These are phyloP conservation scores for Aspergillus nanangensis DNA, from an alignment of 495 filamentous ascomycete genomes.

Conservation along the genomic window DNA sequence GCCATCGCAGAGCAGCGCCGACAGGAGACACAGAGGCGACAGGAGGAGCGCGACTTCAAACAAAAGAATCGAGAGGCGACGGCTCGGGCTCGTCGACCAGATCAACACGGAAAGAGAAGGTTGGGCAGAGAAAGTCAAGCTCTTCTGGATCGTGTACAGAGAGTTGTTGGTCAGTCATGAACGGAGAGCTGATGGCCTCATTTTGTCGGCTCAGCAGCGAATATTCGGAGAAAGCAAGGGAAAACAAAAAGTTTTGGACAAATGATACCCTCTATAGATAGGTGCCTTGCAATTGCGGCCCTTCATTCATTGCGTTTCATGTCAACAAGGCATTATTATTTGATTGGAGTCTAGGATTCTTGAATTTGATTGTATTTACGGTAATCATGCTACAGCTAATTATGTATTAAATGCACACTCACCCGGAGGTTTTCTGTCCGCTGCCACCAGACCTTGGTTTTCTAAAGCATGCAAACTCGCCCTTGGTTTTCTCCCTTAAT, in stretches of 20 bases:
- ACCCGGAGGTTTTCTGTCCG: constrained; percentile 16
- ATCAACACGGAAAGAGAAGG: constrained; percentile 75
- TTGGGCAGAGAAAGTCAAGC: constrained; percentile 82
- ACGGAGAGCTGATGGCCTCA: background rate
- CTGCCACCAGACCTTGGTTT: constrained; percentile 36
- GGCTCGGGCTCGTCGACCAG: constrained; percentile 70
- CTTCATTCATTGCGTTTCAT: no score
- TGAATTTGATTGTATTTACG: background rate
- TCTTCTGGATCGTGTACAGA: constrained; percentile 75
- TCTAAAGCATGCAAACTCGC: constrained; percentile 80
- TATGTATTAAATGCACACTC: no score
- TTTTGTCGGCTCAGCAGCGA: no score
- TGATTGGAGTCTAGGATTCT: no score
- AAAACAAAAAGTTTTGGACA: constrained; percentile 9
- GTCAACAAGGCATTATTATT: no score
- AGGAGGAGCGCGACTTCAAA: constrained; percentile 51
- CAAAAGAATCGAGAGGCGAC: constrained; percentile 64
- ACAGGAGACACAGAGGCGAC: constrained; percentile 58
- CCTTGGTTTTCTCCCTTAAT: constrained; percentile 74
- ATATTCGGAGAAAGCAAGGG: no score
- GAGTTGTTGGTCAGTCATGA: constrained; percentile 49
- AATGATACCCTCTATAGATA: constrained; percentile 23
- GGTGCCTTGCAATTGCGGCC: no score
- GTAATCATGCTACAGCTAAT: background rate
- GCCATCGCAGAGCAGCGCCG: constrained; percentile 62